Evolutionary conservation across 1,139 yeast genomes (phyloP), one percentile per base, ranked within the genome.

Genomic region (Zygoascus sp.): DNA sequence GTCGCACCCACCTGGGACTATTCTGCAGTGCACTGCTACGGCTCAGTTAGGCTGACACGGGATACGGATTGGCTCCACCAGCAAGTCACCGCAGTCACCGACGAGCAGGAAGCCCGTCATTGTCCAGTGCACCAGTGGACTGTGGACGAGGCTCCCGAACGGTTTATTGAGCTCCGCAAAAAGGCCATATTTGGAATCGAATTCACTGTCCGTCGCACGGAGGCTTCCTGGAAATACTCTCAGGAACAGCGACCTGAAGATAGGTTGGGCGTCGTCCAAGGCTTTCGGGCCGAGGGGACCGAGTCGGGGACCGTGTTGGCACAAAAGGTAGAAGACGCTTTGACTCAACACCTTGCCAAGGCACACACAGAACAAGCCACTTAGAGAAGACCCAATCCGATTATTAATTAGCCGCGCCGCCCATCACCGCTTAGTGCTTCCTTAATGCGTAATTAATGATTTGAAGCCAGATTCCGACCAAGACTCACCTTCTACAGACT

Each of bases 1-100:
- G 75, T 72, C 35, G 89, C 81, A 7, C 87, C 88, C 9, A 82
- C 89, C 0, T 82, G 88, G 89, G 82, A 79, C 62, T 82, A 77
- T 65, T 80, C 79, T 1, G 66, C 79, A 3, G 81, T 77, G 32
- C 87, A 82, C 57, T 70, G 77, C 38, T 68, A 76, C 48, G 88
- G 88, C 2, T 72, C 62, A 39, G 73, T 83, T 8, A 67, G 53
- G 17, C 61, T 82, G 9, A 61, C 76, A 15, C 54, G 58, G 36
- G 58, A 53, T 15, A 62, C 65, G 11, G 72, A 68, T n/a, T 79
- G 76, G 68, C 72, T 80, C 4, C 60, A 74, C 46, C 51, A 61
- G 1, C 82, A 77, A 57, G 64, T 81, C 43, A 65, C 69, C 21
- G 58, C 61, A 11, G 65, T 81, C 45, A 74, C 81, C 2, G 62